Evolutionary conservation across 768 basidiomycete species (phyloP), one percentile per base, ranked within the genome.

Genomic region (Agaricus blazei): DNA sequence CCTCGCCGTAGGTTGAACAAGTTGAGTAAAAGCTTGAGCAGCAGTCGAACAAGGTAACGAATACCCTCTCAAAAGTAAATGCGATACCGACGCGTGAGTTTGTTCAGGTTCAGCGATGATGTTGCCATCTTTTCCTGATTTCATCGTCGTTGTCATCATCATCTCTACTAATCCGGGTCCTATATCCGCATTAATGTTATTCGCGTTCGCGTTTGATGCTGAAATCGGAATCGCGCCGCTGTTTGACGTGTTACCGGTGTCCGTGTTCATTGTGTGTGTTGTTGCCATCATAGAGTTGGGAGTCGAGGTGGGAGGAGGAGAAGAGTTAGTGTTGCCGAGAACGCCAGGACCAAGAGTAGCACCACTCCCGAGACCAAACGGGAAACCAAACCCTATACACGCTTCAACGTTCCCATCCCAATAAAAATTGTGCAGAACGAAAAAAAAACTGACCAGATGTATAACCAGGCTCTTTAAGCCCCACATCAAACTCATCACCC

Each of bases 31-130:
- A 0, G 87, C 85, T 63, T 85, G 81, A 42, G 86, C 85, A 6
- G 85, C 88, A 14, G 85, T 84, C 52, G 87, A 88, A 70, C 89
- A 91, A 41, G 89, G 87, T 56, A 88, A 71, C 58, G 81, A 74
- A 68, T 81, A 82, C 8, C 86, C 87, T 67, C 76, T 77, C 31
- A 80, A 73, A 59, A 91, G 75, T 41, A 91, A 75, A 64, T 88
- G 84, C 60, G 73, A 75, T 53, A 90, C 84, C 43, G 87, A 85
- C 48, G 84, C 76, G 59, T 79, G 75, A 52, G 81, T 74, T 57
- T 80, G 75, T 65, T 83, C 80, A 57, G 68, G 67, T 59, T 73
- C 48, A 44, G 54, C 46, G 9, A 9, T 41, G n/a, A 27, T 15
- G 27, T 6, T 34, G 3, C 12, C 24, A 28, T 48, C 34, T 11